These are phyloP conservation scores for Apiotrichum sp. DNA, from an alignment of 1,284 basidiomycete species.

Conservation along the genomic window DNA sequence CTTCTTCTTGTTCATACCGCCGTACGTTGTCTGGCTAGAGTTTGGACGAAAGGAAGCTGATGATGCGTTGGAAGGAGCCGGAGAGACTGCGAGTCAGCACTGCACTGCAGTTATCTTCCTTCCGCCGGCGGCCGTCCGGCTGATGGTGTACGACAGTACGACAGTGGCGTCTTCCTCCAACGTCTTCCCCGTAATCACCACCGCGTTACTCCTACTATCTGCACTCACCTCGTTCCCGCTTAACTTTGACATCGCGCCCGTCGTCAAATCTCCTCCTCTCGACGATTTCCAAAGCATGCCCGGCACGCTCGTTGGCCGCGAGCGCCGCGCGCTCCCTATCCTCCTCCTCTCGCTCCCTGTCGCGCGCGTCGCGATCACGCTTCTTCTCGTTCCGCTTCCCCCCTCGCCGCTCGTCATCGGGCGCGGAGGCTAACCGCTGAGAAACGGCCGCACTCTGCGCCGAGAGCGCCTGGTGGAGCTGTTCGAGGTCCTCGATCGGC, in stretches of 20 bases:
- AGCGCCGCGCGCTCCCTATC: slow-evolving; percentile 55
- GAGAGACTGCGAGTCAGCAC: slow-evolving; percentile 27
- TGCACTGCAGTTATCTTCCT: not conserved
- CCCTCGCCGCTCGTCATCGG: slow-evolving; percentile 55
- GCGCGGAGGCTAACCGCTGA: slow-evolving; percentile 52
- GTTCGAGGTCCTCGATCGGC: slow-evolving; percentile 62
- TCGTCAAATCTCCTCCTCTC: slow-evolving; percentile 18
- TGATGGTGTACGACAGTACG: no score
- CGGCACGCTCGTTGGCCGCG: slow-evolving; percentile 29
- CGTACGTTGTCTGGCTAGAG: slow-evolving; percentile 27
- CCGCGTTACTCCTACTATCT: not conserved
- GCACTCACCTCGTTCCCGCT: slow-evolving; percentile 34
- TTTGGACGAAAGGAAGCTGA: slow-evolving; percentile 27
- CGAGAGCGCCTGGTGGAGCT: slow-evolving; percentile 58
- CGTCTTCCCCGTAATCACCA: not conserved
- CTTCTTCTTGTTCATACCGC: slow-evolving; percentile 62
- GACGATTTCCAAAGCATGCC: slow-evolving; percentile 28
- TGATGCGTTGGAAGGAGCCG: slow-evolving; percentile 40
- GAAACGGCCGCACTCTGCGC: slow-evolving; percentile 54
- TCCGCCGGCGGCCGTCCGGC: not conserved
- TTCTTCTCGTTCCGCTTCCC: slow-evolving; percentile 59
- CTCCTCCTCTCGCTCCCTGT: slow-evolving; percentile 44
- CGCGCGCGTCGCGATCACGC: slow-evolving; percentile 50
- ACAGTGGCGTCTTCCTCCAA: not conserved
- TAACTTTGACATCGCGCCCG: slow-evolving; percentile 30